These are phyloP conservation scores for Talaromyces sp. DNA, from an alignment of 2,329 filamentous ascomycete species.

Conservation along the genomic window DNA sequence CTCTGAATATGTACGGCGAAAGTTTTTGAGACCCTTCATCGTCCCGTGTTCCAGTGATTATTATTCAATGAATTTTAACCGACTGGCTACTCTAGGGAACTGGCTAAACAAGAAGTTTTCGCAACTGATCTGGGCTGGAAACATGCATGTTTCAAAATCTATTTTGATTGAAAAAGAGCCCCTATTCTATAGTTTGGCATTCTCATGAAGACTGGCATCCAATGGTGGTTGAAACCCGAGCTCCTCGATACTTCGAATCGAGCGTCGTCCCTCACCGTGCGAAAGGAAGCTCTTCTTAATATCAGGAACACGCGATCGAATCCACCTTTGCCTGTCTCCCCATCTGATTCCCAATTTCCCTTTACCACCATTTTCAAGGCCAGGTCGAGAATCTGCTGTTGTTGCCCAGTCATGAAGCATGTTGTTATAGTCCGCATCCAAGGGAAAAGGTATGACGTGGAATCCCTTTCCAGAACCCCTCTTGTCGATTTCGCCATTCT, in stretches of 20 bases:
- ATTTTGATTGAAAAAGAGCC: background rate
- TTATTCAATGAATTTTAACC: no score
- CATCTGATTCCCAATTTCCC: conserved; percentile 69
- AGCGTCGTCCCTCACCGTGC: conserved; percentile 52
- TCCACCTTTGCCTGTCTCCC: conserved; percentile 67
- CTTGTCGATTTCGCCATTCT: conserved; percentile 38
- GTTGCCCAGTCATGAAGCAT: conserved; percentile 39
- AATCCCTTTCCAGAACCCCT: conserved; percentile 47
- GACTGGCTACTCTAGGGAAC: no score
- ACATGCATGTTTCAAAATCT: background rate
- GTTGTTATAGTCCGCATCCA: conserved; percentile 43
- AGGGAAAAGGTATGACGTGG: conserved; percentile 49
- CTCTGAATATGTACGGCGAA: no score
- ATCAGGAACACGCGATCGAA: conserved; percentile 60
- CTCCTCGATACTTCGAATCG: conserved; percentile 62
- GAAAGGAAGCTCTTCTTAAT: conserved; percentile 69
- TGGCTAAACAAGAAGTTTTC: background rate
- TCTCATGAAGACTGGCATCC: conserved; percentile 16
- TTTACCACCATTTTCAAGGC: conserved; percentile 38
- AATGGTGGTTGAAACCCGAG: conserved; percentile 61
- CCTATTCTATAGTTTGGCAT: background rate
- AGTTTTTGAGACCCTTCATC: no score
- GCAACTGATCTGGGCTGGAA: background rate
- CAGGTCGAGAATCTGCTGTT: conserved; percentile 24
- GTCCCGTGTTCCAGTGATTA: no score